Evolutionary conservation across 2,329 filamentous ascomycete genomes (phyloP).

Genomic region (Penicillium carneum): DNA sequence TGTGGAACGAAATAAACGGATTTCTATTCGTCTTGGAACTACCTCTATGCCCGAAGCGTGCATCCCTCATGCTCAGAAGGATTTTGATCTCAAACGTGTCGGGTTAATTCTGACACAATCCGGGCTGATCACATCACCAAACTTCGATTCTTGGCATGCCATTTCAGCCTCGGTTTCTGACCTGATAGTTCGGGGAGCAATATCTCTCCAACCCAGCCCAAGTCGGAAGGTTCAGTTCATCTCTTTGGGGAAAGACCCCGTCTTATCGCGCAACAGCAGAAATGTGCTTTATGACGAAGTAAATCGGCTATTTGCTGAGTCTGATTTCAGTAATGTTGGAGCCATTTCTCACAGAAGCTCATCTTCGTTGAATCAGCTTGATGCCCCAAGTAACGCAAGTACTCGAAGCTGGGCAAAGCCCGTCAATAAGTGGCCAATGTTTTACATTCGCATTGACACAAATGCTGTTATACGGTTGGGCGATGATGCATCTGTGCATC

Average conservation of each 20-base stretch:
- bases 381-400: slow-evolving; percentile 53
- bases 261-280: slow-evolving; percentile 63
- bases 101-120: slow-evolving; percentile 70
- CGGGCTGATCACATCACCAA: slow-evolving; percentile 63
- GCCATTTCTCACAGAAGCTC: slow-evolving; percentile 40
- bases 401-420: slow-evolving; percentile 65
- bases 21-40: slow-evolving; percentile 41
- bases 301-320: slow-evolving; percentile 77
- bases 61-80: background rate
- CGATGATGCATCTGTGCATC: slow-evolving; percentile 50
- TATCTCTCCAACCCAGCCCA: slow-evolving; percentile 74
- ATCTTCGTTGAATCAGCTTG: slow-evolving; percentile 37
- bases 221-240: slow-evolving; percentile 81
- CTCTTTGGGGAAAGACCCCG: slow-evolving; percentile 74
- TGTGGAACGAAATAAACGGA: slow-evolving; percentile 46
- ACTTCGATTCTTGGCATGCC: slow-evolving; percentile 70
- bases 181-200: slow-evolving; percentile 71
- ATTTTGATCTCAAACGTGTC: slow-evolving; percentile 44
- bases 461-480: slow-evolving; percentile 50
- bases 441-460: slow-evolving; percentile 73
- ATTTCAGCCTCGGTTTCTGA: slow-evolving; percentile 70
- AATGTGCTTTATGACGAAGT: slow-evolving; percentile 78
- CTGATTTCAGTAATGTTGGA: slow-evolving; percentile 74
- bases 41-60: too few relatives aligned
- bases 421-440: slow-evolving; percentile 87